Percentiles rank a stretch among this genome's conserved stretches.
Conservation (phyloP, 148 eudicot species). For the Vaccinium vitisidaea region DNA sequence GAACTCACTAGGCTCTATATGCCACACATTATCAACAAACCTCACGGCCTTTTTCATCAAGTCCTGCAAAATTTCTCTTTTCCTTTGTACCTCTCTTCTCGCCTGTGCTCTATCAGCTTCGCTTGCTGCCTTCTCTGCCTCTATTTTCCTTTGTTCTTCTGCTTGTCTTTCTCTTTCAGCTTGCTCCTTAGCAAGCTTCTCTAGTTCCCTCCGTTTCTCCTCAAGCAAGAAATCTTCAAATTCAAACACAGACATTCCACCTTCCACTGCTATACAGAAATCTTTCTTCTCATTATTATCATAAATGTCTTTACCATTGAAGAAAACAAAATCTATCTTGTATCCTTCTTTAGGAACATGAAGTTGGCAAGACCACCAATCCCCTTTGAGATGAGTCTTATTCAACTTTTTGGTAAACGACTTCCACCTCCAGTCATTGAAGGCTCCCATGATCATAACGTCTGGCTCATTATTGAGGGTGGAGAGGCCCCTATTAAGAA, state of each 20-base stretch:
- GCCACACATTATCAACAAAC: slow-evolving; percentile 63
- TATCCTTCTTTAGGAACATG: slow-evolving; percentile 90
- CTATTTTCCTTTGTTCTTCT: slow-evolving; percentile 68
- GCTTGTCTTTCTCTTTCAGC: slow-evolving; percentile 76
- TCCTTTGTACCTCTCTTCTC: slow-evolving; percentile 55
- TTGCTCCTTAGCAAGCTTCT: slow-evolving; percentile 61
- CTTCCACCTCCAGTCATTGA: slow-evolving; percentile 91
- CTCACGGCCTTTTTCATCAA: slow-evolving; percentile 41
- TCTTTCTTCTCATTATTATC: slow-evolving; percentile 84
- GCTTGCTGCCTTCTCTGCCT: slow-evolving; percentile 67
- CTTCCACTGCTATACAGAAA: slow-evolving; percentile 73
- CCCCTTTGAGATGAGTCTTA: slow-evolving; percentile 69
- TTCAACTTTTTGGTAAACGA: slow-evolving; percentile 66
- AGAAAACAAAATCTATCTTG: slow-evolving; percentile 81
- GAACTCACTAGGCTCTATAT: slow-evolving; percentile 62
- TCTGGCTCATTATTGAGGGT: slow-evolving; percentile 63
- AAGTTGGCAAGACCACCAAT: slow-evolving; percentile 94
- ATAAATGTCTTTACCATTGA: slow-evolving; percentile 78
- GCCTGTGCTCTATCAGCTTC: slow-evolving; percentile 91
- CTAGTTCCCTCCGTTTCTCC: slow-evolving; percentile 85
- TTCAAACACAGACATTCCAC: slow-evolving; percentile 60
- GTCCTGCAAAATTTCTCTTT: slow-evolving; percentile 46
- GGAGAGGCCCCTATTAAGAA: slow-evolving; percentile 74
- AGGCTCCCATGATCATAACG: slow-evolving; percentile 84
- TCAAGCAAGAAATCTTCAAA: slow-evolving; percentile 94